Evolutionary conservation across 148 eudicot genomes (phyloP).

Genomic region (Bassia scoparia): DNA sequence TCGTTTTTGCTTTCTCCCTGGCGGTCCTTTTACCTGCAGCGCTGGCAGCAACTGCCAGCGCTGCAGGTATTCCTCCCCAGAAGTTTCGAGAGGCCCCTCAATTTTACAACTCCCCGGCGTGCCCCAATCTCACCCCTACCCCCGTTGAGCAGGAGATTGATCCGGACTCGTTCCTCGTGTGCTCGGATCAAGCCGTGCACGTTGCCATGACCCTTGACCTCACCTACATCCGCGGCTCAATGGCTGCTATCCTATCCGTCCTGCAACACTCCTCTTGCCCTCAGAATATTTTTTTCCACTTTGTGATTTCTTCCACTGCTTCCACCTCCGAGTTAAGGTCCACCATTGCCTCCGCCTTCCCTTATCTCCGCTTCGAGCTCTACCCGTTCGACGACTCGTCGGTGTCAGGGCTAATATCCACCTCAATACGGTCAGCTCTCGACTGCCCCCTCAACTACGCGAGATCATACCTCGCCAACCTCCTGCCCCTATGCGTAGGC

Average conservation of each 20-base stretch:
- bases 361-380: constrained; percentile 51
- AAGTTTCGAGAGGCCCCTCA: constrained; percentile 67
- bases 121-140: constrained; percentile 30
- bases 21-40: not conserved
- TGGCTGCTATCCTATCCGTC: constrained; percentile 73
- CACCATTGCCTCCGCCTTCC: constrained; percentile 51
- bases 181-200: constrained; percentile 58
- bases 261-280: constrained; percentile 87
- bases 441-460: constrained; percentile 84
- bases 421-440: constrained; percentile 84
- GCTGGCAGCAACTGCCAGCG: not conserved
- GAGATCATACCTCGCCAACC: constrained; percentile 51
- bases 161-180: constrained; percentile 9
- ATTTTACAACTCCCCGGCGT: constrained; percentile 60
- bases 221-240: constrained; percentile 79
- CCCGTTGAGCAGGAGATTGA: not conserved
- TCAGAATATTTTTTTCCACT: constrained; percentile 64
- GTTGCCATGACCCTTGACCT: constrained; percentile 83
- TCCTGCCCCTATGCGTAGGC: constrained; percentile 49
- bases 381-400: constrained; percentile 51
- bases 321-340: constrained; percentile 41
- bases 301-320: constrained; percentile 44
- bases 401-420: constrained; percentile 62
- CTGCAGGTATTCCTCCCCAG: constrained; percentile 6
- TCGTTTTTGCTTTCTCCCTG: not conserved